Conservation (phyloP, 306 rosid species). For the Sindora glabra region DNA sequence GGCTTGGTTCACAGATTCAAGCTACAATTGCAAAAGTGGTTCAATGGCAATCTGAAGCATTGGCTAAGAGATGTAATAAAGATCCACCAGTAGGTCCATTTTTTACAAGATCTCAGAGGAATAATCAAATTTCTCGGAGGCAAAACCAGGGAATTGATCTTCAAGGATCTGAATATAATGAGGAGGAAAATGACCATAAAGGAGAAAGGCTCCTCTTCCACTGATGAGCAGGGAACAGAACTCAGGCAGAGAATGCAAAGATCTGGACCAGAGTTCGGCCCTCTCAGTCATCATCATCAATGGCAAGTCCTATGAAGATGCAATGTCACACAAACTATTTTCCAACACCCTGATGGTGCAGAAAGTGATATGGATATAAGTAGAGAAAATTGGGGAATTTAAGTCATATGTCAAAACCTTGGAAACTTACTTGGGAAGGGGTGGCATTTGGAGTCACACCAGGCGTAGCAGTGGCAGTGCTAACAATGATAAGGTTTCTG, state of each 20-base stretch:
- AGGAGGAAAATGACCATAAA: slow-evolving; percentile 57
- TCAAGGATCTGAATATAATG: no score
- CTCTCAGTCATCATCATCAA: slow-evolving; percentile 72
- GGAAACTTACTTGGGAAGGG: slow-evolving; percentile 92
- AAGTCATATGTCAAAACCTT: slow-evolving; percentile 53
- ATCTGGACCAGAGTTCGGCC: slow-evolving; percentile 51
- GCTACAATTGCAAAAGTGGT: slow-evolving; percentile 37
- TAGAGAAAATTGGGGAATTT: no score
- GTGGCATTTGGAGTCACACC: slow-evolving; percentile 78
- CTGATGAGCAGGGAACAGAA: slow-evolving; percentile 58
- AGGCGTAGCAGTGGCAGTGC: slow-evolving; percentile 66
- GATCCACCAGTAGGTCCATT: slow-evolving; percentile 45
- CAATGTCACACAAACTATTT: no score
- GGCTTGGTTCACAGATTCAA: slow-evolving; percentile 33
- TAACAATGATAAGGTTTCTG: slow-evolving; percentile 55
- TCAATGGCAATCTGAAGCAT: slow-evolving; percentile 69
- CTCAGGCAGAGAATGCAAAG: slow-evolving; percentile 53
- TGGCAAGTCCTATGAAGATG: no score
- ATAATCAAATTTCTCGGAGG: slow-evolving; percentile 57
- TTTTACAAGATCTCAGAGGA: slow-evolving; percentile 60
- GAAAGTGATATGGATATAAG: no score
- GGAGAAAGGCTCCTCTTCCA: slow-evolving; percentile 65
- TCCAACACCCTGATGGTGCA: slow-evolving; percentile 42
- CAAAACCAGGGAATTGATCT: slow-evolving; percentile 46
- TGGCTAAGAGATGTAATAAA: slow-evolving; percentile 62